Evolutionary conservation across 2,329 filamentous ascomycete species (phyloP), one percentile per base, ranked within the genome.

Genomic region (Pseudopyricularia javanii): DNA sequence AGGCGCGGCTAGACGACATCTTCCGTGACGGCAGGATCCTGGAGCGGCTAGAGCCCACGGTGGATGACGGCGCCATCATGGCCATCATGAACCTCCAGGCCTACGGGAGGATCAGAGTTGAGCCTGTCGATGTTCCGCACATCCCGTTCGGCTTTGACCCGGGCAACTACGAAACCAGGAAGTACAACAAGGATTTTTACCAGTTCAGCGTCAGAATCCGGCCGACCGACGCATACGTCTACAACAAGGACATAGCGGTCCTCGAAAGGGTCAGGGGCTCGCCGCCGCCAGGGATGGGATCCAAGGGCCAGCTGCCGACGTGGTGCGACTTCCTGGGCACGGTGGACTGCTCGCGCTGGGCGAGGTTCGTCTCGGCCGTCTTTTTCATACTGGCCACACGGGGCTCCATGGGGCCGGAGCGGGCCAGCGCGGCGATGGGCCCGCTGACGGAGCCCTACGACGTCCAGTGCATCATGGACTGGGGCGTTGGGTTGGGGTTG

Each of bases 141-240:
- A 80, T 86, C 30, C 81, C 82, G 2, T 83, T 86, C 62, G 86
- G 86, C 1, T 85, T 89, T 60, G 77, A 80, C 52, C 83, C 83
- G 7, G 79, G 79, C 15, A 81, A 85, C 57, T 90, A 90, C 64
- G 80, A 86, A 60, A 84, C 82, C 22, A 75, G 84, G 53, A 79
- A 80, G 54, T 82, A 84, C 56, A 78, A 85, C 34, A 83, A 84
- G 58, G 73, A 74, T 33, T 79, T 80, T 59, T 75, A 87, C 50
- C 76, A 79, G 57, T 88, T 87, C 64, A 72, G 75, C 9, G 70
- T 88, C 34, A 72, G 78, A 45, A 72, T 82, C 20, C 66, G 72
- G 1, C 82, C 82, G 1, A 86, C 83, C 0, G 62, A 67, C 7
- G 63, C 57, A 0, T 90, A 88, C 63, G 60, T 77, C 14, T 79